Evolutionary conservation across 768 basidiomycete genomes (phyloP), one percentile per base, ranked within the genome.

Genomic region (Mycena sanguinolenta): DNA sequence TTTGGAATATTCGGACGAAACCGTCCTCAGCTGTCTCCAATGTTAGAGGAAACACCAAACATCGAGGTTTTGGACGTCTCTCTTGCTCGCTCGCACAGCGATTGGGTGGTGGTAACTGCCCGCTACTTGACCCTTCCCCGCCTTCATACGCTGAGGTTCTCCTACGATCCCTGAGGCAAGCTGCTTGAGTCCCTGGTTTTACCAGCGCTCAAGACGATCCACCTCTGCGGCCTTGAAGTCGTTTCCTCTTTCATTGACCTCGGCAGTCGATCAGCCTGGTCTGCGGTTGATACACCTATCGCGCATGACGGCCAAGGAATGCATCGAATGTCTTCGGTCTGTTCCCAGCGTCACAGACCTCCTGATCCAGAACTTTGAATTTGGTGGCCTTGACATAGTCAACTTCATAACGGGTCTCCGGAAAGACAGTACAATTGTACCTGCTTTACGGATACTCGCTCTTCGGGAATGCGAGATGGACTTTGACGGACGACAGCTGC

Each of bases 101-200:
- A 44, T 3, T 28, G 27, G 2, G 27, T 10, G 14, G n/a, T n/a
- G n/a, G n/a, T n/a, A n/a, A 5, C 25, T 13, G 6, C 9, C 19
- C 3, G 17, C 3, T 36, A 13, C 19, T 28, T 65, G 16, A n/a
- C 50, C 4, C 52, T 70, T 14, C 10, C 50, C 36, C 57, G 27
- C 39, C 69, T 70, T 16, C 63, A 52, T n/a, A 53, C 63, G 9
- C 58, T 70, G 8, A 32, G 23, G 3, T 55, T 59, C 49, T 2
- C 10, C 0, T 36, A 55, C 10, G 58, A 38, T 12, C 44, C 3
- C 0, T 30, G 54, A 27, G 63, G 49, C 52, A 7, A n/a, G 19
- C 52, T 65, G 19, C 63, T 70, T 21, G 39, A 39, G 6, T 14
- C n/a, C n/a, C 69, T 70, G 13, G 38, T 36, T 30, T 58, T 70